These are phyloP conservation scores for Xanthoconium stramineum DNA, from an alignment of 768 basidiomycete species.

Conservation along the genomic window DNA sequence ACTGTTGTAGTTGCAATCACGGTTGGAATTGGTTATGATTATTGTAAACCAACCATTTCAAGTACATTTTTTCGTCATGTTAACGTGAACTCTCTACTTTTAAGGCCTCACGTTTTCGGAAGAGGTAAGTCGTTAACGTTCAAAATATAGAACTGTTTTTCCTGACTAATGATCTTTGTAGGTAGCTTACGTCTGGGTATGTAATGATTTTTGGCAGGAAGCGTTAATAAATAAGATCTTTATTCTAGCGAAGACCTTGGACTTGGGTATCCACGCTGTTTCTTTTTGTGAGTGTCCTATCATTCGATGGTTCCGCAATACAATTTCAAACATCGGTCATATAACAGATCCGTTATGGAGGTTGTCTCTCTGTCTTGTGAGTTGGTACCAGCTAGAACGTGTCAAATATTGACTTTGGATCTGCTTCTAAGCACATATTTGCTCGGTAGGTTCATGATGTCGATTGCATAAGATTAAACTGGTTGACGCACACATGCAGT, in stretches of 20 bases:
- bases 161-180: background rate
- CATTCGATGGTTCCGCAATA: background rate
- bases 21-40: background rate
- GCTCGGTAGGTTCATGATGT: background rate
- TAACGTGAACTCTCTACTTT: background rate
- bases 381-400: background rate
- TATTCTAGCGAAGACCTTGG: background rate
- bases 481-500: background rate
- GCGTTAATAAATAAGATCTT: background rate
- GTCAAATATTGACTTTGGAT: background rate
- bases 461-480: too few relatives aligned
- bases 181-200: too few relatives aligned
- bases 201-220: background rate
- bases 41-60: background rate
- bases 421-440: background rate
- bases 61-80: too few relatives aligned
- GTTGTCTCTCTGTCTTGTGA: background rate
- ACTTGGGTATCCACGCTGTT: background rate
- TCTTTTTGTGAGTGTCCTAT: background rate
- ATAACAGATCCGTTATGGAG: background rate
- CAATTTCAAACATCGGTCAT: background rate
- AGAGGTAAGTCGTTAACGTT: background rate
- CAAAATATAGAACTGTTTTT: background rate
- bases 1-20: background rate
- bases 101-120: conserved; percentile 2